A percentile compares a stretch with the other conserved stretches of the same genome.
Conservation (phyloP, 2,329 filamentous ascomycete species). For the Aspergillus tanneri region DNA sequence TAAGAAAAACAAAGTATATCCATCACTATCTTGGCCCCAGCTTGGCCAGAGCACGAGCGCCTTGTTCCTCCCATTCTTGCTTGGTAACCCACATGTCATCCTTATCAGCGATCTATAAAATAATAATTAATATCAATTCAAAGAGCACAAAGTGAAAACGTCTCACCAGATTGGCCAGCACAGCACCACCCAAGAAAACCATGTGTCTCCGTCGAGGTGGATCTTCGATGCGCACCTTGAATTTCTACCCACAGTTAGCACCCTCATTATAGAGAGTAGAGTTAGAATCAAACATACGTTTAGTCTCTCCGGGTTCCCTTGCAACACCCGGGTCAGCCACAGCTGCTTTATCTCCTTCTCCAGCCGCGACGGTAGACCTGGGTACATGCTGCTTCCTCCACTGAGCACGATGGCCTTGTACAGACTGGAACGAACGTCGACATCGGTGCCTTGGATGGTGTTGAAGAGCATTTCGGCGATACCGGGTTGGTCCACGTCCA, state of each 20-base stretch:
- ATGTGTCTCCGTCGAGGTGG: slow-evolving; percentile 94
- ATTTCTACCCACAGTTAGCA: slow-evolving; percentile 62
- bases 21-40: slow-evolving; percentile 73
- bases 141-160: not conserved
- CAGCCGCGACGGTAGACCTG: slow-evolving; percentile 85
- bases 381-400: slow-evolving; percentile 98
- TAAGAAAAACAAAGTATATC: not conserved
- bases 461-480: slow-evolving; percentile 98
- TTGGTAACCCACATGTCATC: slow-evolving; percentile 99
- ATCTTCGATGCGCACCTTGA: slow-evolving; percentile 99
- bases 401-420: slow-evolving; percentile 98
- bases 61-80: slow-evolving; percentile 95
- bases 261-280: not conserved
- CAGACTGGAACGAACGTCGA: slow-evolving; percentile 87
- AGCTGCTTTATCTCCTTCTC: slow-evolving; percentile 99
- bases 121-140: slow-evolving; percentile 13
- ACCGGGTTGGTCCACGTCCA: slow-evolving; percentile 95
- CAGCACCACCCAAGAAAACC: slow-evolving; percentile 97
- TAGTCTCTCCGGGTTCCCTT: slow-evolving; percentile 87
- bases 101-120: slow-evolving; percentile 81
- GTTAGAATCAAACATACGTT: slow-evolving; percentile 51
- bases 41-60: slow-evolving; percentile 80
- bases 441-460: slow-evolving; percentile 93
- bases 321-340: slow-evolving; percentile 89
- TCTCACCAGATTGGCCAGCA: slow-evolving; percentile 83